Evolutionary conservation across 129 eudicot species (phyloP).

Genomic region (carrot (Daucus carota)): DH1_v3.0 NC_030387.2:26873501-26874000

Average conservation of each 20-base stretch:
- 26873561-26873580: conserved; percentile 13
- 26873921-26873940: conserved; percentile 28
- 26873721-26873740: conserved; percentile 37
- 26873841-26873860: conserved; percentile 14
- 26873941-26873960: conserved; percentile 32
- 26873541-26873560: conserved; percentile 42
- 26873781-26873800: conserved; percentile 45
- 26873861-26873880: conserved; percentile 17
- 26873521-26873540: conserved; percentile 38
- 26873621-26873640: conserved; percentile 23
- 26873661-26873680: conserved; percentile 33
- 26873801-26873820: conserved; percentile 37
- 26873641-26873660: conserved; percentile 71
- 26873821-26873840: conserved; percentile 19
- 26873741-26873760: conserved; percentile 1
- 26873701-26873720: conserved; percentile 45
- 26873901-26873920: conserved; percentile 48
- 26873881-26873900: neutral
- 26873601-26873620: conserved; percentile 25
- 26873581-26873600: conserved; percentile 6
- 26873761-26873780: conserved; percentile 15
- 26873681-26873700: conserved; percentile 22
- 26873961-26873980: conserved; percentile 15
- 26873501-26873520: conserved; percentile 48
- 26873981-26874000: conserved; percentile 20